Conservation (phyloP, 345 rosid species). For the Eucalyptus regnans region DNA sequence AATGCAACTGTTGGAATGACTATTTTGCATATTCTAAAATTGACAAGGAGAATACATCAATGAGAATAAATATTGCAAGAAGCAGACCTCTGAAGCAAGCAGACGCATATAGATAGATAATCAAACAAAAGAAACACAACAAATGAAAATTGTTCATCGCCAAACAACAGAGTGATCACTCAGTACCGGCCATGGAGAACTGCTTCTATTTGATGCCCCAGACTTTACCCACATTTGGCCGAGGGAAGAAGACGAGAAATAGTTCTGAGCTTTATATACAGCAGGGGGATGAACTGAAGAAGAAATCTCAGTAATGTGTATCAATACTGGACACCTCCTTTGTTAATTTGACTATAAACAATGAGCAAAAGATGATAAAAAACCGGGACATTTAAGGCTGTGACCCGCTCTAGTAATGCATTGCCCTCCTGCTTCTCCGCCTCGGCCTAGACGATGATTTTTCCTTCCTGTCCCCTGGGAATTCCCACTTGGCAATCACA, state of each 20-base stretch:
- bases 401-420: background rate
- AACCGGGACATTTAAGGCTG: background rate
- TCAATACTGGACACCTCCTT: background rate
- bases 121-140: background rate
- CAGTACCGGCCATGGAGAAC: background rate
- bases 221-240: background rate
- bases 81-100: background rate
- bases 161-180: background rate
- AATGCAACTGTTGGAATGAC: background rate
- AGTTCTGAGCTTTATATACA: background rate
- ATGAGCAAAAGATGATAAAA: background rate
- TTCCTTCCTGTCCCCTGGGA: conserved; percentile 7
- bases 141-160: background rate
- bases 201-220: background rate
- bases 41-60: background rate
- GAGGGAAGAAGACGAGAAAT: background rate
- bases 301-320: background rate
- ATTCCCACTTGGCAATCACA: conserved; percentile 42
- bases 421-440: background rate
- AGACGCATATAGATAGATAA: background rate
- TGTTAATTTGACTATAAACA: background rate
- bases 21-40: background rate
- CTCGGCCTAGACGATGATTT: background rate
- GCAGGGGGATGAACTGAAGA: background rate
- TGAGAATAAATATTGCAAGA: background rate